Conservation (phyloP, 768 basidiomycete species). For the Lactarius vividus region DNA sequence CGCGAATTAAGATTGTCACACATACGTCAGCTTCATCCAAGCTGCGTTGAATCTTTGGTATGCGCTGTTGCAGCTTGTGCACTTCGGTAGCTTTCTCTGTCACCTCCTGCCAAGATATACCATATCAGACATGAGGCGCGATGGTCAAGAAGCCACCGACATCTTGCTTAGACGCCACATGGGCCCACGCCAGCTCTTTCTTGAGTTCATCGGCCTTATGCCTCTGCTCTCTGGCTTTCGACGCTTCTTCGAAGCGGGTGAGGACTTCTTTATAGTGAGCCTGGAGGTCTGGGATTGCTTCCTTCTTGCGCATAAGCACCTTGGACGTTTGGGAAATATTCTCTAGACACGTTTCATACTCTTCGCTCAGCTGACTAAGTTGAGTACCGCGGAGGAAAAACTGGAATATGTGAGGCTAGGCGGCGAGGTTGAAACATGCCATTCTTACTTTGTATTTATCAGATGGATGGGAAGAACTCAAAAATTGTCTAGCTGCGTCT, state of each 20-base stretch:
- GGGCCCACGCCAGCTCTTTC: constrained; percentile 85
- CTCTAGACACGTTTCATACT: constrained; percentile 74
- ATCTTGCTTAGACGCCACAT: constrained; percentile 66
- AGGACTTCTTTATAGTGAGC: constrained; percentile 54
- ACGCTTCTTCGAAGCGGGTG: constrained; percentile 65
- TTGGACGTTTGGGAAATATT: constrained; percentile 70
- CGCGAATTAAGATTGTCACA: neutral
- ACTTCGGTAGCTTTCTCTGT: constrained; percentile 41
- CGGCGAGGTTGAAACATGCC: neutral
- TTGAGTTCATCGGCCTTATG: constrained; percentile 66
- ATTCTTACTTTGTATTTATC: constrained; percentile 84
- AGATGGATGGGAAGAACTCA: constrained; percentile 72
- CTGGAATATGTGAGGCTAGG: constrained; percentile 33
- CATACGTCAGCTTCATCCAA: constrained; percentile 42
- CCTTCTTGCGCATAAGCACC: constrained; percentile 65
- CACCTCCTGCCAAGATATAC: constrained; percentile 41
- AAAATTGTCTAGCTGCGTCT: constrained; percentile 53
- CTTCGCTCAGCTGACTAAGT: constrained; percentile 79
- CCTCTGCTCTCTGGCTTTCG: constrained; percentile 69
- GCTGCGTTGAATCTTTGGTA: constrained; percentile 42
- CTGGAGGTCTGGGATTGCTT: constrained; percentile 75
- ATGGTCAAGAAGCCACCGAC: constrained; percentile 38
- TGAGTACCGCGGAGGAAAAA: constrained; percentile 96
- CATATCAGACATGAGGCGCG: neutral
- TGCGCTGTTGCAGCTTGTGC: constrained; percentile 38